Conservation (phyloP, 139 green algal species). For the Micractinium sp. region DNA sequence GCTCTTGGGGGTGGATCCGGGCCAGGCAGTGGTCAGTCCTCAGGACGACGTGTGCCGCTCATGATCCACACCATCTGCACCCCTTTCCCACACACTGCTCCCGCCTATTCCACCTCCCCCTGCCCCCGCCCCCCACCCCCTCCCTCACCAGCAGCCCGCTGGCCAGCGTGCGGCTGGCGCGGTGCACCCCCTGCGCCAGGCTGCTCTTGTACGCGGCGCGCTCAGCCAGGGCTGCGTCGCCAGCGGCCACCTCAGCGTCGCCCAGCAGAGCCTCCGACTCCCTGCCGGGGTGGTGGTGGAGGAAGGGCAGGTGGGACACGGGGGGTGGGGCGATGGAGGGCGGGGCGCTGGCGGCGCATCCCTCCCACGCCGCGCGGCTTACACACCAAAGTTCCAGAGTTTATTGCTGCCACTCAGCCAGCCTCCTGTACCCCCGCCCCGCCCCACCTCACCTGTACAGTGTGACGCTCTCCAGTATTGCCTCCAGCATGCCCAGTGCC, state of each 20-base stretch:
- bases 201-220: neutral
- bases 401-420: too few relatives aligned
- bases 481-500: conserved; percentile 35
- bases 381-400: too few relatives aligned
- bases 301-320: neutral
- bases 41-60: neutral
- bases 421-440: too few relatives aligned
- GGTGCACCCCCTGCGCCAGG: conserved; percentile 9
- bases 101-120: too few relatives aligned
- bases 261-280: conserved; percentile 14
- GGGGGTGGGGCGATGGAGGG: too few relatives aligned
- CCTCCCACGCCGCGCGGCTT: too few relatives aligned
- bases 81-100: too few relatives aligned
- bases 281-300: neutral
- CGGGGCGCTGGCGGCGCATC: too few relatives aligned
- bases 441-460: neutral
- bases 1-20: too few relatives aligned
- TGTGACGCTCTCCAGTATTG: conserved; percentile 8
- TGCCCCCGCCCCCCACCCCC: too few relatives aligned
- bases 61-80: neutral
- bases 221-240: conserved; percentile 14
- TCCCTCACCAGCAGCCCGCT: conserved; percentile 15
- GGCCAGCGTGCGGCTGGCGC: conserved; percentile 4
- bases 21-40: neutral
- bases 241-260: neutral